Base-by-base conservation (phyloP, 192 early-diverging fungal genomes). In the Umbelopsis isabellina region DNA sequence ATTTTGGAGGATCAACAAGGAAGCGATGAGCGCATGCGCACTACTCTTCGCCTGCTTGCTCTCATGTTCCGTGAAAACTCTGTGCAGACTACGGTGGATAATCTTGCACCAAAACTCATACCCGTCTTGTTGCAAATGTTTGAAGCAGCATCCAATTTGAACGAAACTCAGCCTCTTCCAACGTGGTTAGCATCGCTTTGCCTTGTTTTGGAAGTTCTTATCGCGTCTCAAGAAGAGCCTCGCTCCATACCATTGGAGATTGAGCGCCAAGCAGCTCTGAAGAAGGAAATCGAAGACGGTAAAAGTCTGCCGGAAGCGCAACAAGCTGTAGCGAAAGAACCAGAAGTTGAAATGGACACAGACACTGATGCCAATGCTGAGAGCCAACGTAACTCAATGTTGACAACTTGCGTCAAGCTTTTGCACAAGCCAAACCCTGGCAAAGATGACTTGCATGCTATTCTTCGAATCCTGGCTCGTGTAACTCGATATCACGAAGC, bases 381-480 rank as follows among this genome's bases (percentile, higher is more conserved):
- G 4, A 55, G 53, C 11, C 72, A 84, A 2, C 76, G 78, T 67
- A 61, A 55, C 8, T 49, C 65, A 9, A 49, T 89, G 21, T 72
- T 87, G 0, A 47, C 68, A 13, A 76, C 75, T 20, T 82, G 78
- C 11, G 67, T 86, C 27, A 46, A 61, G 13, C 55, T 87, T 33
- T 69, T 87, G 12, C 75, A 72, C 37, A 76, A 74, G 22, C 37
- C 75, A 2, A 74, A 81, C 0, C 72, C 82, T 33, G 68, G 75
- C 44, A 84, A 80, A 55, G 83, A 86, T 67, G 79, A 84, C 52
- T 69, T 79, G 2, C 84, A 94, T 75, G 89, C 95, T 18, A 78
- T 92, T 35, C 83, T 98, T 61, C 84, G 93, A 5, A 85, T 96
- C 23, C 77, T 92, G 7, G 91, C 95, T 12, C 86, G 92, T n/a